Evolutionary conservation across 73 alveolate species (phyloP), one percentile per base, ranked within the genome.

Genomic region (Paraurostyla sp.): DNA sequence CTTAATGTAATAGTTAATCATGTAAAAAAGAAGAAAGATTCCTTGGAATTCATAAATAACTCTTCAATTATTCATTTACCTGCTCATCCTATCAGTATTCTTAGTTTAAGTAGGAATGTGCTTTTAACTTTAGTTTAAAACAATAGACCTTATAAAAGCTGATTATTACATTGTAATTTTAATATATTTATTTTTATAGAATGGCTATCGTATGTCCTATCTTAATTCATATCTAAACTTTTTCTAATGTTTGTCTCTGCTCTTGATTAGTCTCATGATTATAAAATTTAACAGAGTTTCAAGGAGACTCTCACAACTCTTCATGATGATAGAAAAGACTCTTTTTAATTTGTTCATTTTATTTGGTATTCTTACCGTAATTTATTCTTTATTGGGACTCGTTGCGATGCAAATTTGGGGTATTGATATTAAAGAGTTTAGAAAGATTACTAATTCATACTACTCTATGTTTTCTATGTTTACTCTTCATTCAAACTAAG

Each of bases 391-490:
- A 7, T 29, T 75, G 20, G 87, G 75, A 73, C 48, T 49, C 48
- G 15, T 46, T 36, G 69, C 87, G 13, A 13, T 23, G 25, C 30
- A 75, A 50, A 75, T 75, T 9, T 75, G 87, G 87, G 87, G 87
- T 11, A 16, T 25, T 4, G 51, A 43, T 29, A 25, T 75, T n/a
- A 6, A 25, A 22, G 45, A 75, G 33, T 75, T 75, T 32, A 20
- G 87, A 48, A 49, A 6, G 51, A 16, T 46, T 18, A 49, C 25
- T 50, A 25, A 9, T 4, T 7, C 87, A 40, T 49, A 15, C 49
- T 49, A 43, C 49, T 48, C 87, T 20, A 75, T 75, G 87, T 75
- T 75, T 32, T 20, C 75, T 7, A 75, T 75, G 73, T 75, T 75
- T 48, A 15, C 87, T 43, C 51, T 75, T 16, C 87, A 75, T 49